Percentiles rank a stretch among this genome's conserved stretches.
Conservation (phyloP, 805 yeast genomes). For the Candida orba region DNA sequence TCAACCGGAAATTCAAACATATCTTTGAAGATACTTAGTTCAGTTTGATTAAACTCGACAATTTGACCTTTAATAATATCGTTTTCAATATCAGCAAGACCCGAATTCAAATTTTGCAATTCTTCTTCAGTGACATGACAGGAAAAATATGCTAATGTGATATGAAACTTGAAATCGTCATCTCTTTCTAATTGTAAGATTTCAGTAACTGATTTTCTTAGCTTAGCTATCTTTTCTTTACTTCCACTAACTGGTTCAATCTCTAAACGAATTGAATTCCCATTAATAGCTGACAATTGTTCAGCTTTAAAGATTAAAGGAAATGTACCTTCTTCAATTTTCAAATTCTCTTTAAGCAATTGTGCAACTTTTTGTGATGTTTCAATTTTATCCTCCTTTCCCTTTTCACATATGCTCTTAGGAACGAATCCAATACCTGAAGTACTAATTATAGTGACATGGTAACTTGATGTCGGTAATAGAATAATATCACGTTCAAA, state of each 20-base stretch:
- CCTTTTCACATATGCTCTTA: too few species aligned
- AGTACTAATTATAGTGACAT: not conserved
- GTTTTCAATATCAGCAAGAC: not conserved
- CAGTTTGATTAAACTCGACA: not conserved
- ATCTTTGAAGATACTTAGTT: not conserved
- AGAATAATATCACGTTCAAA: not conserved
- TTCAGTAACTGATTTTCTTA: not conserved
- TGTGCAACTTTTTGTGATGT: not conserved
- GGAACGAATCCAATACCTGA: not conserved
- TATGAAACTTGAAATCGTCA: not conserved
- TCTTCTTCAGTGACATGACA: not conserved
- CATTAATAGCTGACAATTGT: not conserved
- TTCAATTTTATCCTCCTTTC: not conserved
- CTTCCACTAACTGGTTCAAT: not conserved
- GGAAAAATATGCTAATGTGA: not conserved
- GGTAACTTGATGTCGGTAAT: slow-evolving; percentile 1
- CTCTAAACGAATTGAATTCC: not conserved
- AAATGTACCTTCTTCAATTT: not conserved
- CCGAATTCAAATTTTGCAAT: not conserved
- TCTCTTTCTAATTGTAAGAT: not conserved
- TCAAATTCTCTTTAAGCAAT: not conserved
- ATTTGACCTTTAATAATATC: not conserved
- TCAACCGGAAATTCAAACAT: not conserved
- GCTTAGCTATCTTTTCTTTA: not conserved
- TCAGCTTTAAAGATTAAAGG: not conserved